Evolutionary conservation across 768 basidiomycete species (phyloP).

Genomic region (Pisolithus sp.): DNA sequence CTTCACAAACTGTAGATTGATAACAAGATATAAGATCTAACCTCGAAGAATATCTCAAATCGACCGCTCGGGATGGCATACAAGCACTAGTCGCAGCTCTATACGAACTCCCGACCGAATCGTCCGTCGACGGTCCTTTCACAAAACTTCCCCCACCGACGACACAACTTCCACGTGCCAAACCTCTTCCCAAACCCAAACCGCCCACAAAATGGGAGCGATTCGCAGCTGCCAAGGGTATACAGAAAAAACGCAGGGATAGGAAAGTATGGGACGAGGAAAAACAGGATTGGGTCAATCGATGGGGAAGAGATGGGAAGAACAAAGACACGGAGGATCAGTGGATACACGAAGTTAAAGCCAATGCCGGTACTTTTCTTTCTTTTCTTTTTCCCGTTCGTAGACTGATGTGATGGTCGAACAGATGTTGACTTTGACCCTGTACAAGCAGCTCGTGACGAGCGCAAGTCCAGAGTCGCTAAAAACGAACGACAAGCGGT

Average conservation of each 20-base stretch:
- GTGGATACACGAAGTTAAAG: constrained; percentile 90
- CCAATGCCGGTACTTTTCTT: constrained; percentile 62
- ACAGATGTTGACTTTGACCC: constrained; percentile 80
- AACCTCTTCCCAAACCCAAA: constrained; percentile 90
- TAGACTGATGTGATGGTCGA: neutral
- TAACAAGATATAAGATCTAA: constrained; percentile 53
- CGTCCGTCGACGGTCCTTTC: constrained; percentile 75
- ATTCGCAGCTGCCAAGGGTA: constrained; percentile 93
- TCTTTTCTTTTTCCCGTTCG: neutral
- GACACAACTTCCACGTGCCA: constrained; percentile 79
- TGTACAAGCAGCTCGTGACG: constrained; percentile 63
- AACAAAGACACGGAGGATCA: constrained; percentile 82
- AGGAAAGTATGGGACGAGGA: constrained; percentile 93
- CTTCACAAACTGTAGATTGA: neutral
- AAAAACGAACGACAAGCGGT: constrained; percentile 80
- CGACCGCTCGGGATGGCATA: constrained; percentile 72
- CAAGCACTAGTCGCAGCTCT: constrained; percentile 77
- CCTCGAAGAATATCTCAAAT: constrained; percentile 73
- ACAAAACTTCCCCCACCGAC: constrained; percentile 75
- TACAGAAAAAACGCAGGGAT: constrained; percentile 70
- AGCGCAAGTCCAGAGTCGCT: constrained; percentile 70
- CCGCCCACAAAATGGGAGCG: constrained; percentile 94
- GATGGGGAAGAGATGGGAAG: constrained; percentile 88
- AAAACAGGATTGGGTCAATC: constrained; percentile 82
- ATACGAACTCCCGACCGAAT: constrained; percentile 72